Percentiles rank a stretch among this genome's conserved stretches.
Conservation (phyloP, 345 rosid species). For the Citrus trifoliata region DNA sequence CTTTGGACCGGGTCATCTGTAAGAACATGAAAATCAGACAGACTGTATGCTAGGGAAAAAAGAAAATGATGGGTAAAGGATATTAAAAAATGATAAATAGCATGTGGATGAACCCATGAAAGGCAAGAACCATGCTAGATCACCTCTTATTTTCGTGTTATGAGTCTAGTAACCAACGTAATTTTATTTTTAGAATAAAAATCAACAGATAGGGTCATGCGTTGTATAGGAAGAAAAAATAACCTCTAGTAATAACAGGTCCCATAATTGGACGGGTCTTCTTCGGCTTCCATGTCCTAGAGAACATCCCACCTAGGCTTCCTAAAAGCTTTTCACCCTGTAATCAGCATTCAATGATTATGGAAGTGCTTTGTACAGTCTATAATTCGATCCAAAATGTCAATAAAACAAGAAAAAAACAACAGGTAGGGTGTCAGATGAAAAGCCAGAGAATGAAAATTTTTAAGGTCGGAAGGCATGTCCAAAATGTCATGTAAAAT, state of each 20-base stretch:
- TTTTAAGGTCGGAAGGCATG: background rate
- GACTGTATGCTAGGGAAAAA: background rate
- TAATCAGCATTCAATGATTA: conserved; percentile 24
- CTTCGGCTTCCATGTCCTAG: conserved; percentile 94
- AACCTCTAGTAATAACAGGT: conserved; percentile 68
- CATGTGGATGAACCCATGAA: background rate
- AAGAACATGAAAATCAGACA: conserved; percentile 14
- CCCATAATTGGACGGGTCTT: conserved; percentile 67
- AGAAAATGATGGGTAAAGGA: background rate
- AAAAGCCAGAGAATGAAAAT: background rate
- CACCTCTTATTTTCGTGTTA: background rate
- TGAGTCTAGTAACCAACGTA: background rate
- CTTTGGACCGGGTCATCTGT: conserved; percentile 61
- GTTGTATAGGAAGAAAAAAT: conserved; percentile 14
- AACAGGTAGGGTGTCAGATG: background rate
- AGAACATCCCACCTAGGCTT: conserved; percentile 89
- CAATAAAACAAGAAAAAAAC: background rate
- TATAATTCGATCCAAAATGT: background rate
- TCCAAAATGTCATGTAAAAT: background rate
- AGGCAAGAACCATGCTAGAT: background rate
- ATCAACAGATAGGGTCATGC: background rate
- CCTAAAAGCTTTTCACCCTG: conserved; percentile 99
- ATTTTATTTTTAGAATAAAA: background rate
- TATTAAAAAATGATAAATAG: background rate
- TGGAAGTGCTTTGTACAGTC: background rate